Evolutionary conservation across 2,329 filamentous ascomycete species (phyloP), one percentile per base, ranked within the genome.

Genomic region (Macroventuria anomochaeta): DNA sequence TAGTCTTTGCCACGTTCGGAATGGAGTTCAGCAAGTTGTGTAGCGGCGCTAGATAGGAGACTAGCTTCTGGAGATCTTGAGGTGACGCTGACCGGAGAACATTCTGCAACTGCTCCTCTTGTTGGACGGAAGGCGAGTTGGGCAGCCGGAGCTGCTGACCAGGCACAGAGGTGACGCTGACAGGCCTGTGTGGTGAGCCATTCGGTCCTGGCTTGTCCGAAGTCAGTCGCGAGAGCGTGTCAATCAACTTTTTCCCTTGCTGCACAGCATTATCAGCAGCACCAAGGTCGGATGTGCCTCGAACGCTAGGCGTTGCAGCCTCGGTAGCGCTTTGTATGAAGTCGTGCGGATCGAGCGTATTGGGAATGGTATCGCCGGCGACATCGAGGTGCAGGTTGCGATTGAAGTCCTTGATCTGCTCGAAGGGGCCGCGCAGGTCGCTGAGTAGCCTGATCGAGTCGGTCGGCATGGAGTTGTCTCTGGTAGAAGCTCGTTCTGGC

Each of bases 271-370:
- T 67, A 44, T 76, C 74, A 29, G 67, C 70, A 37, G 57, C 62
- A 23, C 55, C 52, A 7, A 77, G 61, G 49, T 76, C 69, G 17
- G 79, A 79, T 6, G 78, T 80, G 29, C 73, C 72, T 26, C 64
- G 66, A 23, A 72, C 61, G 58, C 77, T 80, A 8, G 79, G 78
- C 13, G 79, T 81, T 5, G 77, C 77, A 25, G 78, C 68, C 58
- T 81, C 79, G 4, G 79, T 81, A 13, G 76, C 77, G 58, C 77
- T 81, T 54, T 71, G 72, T 38, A 74, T 57, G 34, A 75, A 73
- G 12, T 79, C 76, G 17, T 78, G 76, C 1, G 70, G 67, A 32
- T 74, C 68, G 39, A 68, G 69, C 6, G 72, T 73, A 42, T 74
- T 66, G 23, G 72, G 72, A 17, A 74, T 68, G 23, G 72, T 74